phyloP scores from a whole-genome alignment of 495 filamentous ascomycete genomes.

The Durotheca rogersii region DNA sequence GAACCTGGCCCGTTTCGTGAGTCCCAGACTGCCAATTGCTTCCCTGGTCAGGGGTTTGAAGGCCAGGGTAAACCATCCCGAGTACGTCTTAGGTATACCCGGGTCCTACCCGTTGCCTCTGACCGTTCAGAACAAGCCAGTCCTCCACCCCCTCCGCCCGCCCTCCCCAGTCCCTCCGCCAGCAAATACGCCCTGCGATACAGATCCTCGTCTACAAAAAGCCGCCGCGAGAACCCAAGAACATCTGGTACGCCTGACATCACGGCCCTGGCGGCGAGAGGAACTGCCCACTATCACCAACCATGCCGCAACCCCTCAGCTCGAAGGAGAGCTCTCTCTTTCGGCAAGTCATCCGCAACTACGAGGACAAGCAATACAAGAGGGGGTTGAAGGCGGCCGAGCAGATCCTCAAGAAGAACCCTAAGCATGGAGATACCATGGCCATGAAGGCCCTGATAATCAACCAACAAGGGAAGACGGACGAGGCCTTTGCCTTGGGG shows the following conservation, averaged over 20 bases:
- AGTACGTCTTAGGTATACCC: no score
- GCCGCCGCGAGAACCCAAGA: no score
- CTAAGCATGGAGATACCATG: conserved; percentile 95
- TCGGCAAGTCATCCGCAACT: conserved; percentile 87
- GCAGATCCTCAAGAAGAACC: conserved; percentile 89
- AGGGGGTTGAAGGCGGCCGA: conserved; percentile 92
- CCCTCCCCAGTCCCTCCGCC: not conserved
- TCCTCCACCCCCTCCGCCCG: no score
- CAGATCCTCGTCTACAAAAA: no score
- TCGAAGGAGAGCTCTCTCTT: conserved; percentile 93
- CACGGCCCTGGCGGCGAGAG: conserved; percentile 13
- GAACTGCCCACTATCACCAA: conserved; percentile 16
- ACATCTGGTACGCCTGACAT: not conserved
- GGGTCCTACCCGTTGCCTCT: no score
- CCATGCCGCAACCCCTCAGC: conserved; percentile 79
- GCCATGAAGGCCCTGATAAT: conserved; percentile 99
- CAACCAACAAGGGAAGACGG: conserved; percentile 82
- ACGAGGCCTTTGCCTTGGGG: conserved; percentile 90
- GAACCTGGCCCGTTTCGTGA: no score
- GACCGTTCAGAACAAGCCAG: no score
- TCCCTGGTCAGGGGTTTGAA: no score
- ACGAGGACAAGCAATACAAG: conserved; percentile 98
- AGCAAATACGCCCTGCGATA: not conserved
- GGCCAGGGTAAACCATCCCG: no score
- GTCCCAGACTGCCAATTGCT: no score